These are phyloP conservation scores for Meyerozyma athensensis DNA, from an alignment of 1,139 yeast species.

Conservation along the genomic window DNA sequence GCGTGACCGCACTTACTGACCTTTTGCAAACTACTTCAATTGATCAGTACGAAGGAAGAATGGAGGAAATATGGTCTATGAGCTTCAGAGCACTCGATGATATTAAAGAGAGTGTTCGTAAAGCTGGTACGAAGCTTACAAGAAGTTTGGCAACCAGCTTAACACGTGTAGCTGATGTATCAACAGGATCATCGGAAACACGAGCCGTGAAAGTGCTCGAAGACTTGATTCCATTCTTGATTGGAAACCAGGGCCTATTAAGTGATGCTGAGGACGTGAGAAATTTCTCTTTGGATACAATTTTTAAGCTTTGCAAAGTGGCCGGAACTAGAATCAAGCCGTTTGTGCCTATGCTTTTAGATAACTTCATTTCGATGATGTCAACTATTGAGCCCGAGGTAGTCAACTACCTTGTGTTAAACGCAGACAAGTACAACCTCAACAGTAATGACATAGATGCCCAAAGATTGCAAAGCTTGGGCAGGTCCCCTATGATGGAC, in stretches of 20 bases:
- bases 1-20: conserved; percentile 70
- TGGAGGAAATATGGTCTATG: conserved; percentile 80
- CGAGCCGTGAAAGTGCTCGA: conserved; percentile 50
- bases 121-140: conserved; percentile 70
- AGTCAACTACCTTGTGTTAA: conserved; percentile 76
- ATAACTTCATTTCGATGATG: conserved; percentile 66
- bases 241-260: conserved; percentile 73
- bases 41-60: conserved; percentile 45
- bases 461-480: conserved; percentile 66
- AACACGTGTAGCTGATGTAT: conserved; percentile 49
- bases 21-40: conserved; percentile 58
- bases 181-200: conserved; percentile 20
- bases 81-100: conserved; percentile 90
- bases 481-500: conserved; percentile 85
- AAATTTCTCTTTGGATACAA: conserved; percentile 67
- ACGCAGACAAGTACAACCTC: conserved; percentile 83
- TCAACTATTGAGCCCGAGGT: conserved; percentile 91
- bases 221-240: conserved; percentile 69
- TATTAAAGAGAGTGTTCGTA: conserved; percentile 88
- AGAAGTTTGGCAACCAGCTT: conserved; percentile 62
- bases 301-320: conserved; percentile 64
- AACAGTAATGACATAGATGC: conserved; percentile 72
- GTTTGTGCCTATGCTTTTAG: conserved; percentile 64
- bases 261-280: conserved; percentile 87
- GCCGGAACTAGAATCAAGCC: conserved; percentile 58